Base-by-base conservation (phyloP, 176 grass and related monocot genomes). In the sorghum (Sorghum bicolor) region DNA sequence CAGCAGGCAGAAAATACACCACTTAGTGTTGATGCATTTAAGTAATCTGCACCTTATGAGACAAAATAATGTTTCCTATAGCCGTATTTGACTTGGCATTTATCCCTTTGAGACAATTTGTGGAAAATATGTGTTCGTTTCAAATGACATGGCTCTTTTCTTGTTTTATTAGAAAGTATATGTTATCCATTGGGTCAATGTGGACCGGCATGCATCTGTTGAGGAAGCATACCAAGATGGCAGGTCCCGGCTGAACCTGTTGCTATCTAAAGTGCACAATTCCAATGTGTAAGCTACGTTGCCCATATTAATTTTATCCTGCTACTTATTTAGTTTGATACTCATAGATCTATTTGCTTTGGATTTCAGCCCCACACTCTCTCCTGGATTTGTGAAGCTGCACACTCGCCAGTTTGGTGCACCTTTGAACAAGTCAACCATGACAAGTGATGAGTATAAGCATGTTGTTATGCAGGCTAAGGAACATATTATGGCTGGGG, bases 401-500 rank as follows among this genome's bases (percentile, higher is more conserved):
- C 81, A 88, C 48, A 97, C 91, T 62, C 67, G 77, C 25, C 87
- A 92, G 44, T 97, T 94, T 72, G 94, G 92, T 37, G 30, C 82
- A 78, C 45, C 78, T 70, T 88, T 97, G 83, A 88, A 43, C 11
- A 90, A 97, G 48, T 97, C 92, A 39, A 88, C 92, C 30, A 94
- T 97, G 94, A 97, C 94, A 78, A 92, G 89, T 76, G 92, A 94
- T 67, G 85, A 97, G 80, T 97, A 97, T 64, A 94, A 97, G 86
- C 85, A 75, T 57, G 92, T 89, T 79, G 94, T 97, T 79, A 45
- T 94, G 80, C 68, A 90, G 60, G 94, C 94, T 67, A 97, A 97
- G 77, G 94, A 97, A 70, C 92, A 94, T 76, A 97, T 97, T 57
- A 32, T 89, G 75, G 93, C 93, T 39, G 90, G 93, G 28, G 91